phyloP scores from a whole-genome alignment of 805 yeast species.

The Cyberlindnera maritima region DNA sequence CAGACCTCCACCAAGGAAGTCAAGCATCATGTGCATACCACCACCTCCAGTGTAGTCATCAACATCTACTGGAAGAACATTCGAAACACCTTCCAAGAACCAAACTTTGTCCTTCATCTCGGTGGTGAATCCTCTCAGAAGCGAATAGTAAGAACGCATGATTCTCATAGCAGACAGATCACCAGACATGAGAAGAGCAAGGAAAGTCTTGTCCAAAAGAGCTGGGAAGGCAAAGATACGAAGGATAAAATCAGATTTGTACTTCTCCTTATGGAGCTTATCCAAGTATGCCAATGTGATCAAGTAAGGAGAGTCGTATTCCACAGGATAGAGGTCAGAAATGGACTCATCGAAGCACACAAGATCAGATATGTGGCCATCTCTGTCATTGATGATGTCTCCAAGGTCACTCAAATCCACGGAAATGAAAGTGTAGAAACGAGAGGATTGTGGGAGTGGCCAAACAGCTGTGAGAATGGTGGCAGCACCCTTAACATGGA shows the following conservation, averaged over 20 bases:
- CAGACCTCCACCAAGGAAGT: constrained; percentile 70
- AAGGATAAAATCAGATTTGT: constrained; percentile 80
- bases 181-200: constrained; percentile 76
- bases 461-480: constrained; percentile 95
- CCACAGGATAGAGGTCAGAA: constrained; percentile 82
- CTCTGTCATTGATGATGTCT: constrained; percentile 43
- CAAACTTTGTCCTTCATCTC: constrained; percentile 89
- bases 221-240: constrained; percentile 94
- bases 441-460: constrained; percentile 72
- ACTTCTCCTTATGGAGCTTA: constrained; percentile 75
- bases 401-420: constrained; percentile 90
- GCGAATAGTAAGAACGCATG: constrained; percentile 82
- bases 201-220: constrained; percentile 73
- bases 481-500: constrained; percentile 96
- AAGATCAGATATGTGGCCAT: constrained; percentile 48
- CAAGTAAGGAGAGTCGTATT: constrained; percentile 77
- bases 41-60: constrained; percentile 90
- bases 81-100: constrained; percentile 90
- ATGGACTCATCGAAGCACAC: constrained; percentile 85
- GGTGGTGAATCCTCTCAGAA: constrained; percentile 75
- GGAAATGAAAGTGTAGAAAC: constrained; percentile 69
- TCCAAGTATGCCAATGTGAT: constrained; percentile 85
- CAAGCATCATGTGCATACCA: constrained; percentile 90
- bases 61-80: constrained; percentile 86
- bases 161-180: constrained; percentile 88